phyloP scores from a whole-genome alignment of 2,329 filamentous ascomycete genomes.

The Pseudogymnoascus sp. region DNA sequence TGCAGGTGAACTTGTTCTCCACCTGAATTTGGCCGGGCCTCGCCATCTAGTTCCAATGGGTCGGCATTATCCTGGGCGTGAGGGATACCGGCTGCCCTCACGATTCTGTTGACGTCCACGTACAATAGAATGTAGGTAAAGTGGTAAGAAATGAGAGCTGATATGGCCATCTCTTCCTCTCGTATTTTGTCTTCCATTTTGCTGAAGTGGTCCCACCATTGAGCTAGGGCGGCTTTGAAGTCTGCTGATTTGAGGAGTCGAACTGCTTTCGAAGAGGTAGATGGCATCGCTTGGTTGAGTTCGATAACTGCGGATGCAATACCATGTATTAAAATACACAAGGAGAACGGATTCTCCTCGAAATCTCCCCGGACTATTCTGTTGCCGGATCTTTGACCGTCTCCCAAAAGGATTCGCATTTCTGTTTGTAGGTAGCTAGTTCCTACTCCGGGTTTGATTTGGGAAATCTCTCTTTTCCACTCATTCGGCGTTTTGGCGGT shows the following conservation, averaged over 20 bases:
- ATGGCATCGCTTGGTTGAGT: neutral
- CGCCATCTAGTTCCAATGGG: neutral
- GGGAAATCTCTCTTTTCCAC: neutral
- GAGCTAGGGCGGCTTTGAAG: neutral
- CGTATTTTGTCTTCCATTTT: neutral
- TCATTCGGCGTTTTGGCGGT: neutral
- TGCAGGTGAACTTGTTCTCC: neutral
- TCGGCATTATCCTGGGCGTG: neutral
- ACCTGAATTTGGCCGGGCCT: neutral
- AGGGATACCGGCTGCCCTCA: neutral
- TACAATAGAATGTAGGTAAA: neutral
- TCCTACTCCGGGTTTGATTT: conserved; percentile 17
- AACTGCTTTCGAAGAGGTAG: neutral
- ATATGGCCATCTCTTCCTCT: neutral
- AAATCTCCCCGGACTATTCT: neutral
- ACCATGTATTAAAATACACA: neutral
- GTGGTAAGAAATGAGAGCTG: neutral
- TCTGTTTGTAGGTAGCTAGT: conserved; percentile 12
- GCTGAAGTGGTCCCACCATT: neutral
- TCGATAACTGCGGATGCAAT: neutral
- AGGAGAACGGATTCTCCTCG: neutral
- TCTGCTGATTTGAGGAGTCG: neutral
- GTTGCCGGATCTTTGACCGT: neutral
- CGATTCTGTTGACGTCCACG: neutral
- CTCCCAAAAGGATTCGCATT: neutral